These are phyloP conservation scores for Xylariaceae sp. DNA, from an alignment of 2,329 filamentous ascomycete genomes.

Conservation along the genomic window DNA sequence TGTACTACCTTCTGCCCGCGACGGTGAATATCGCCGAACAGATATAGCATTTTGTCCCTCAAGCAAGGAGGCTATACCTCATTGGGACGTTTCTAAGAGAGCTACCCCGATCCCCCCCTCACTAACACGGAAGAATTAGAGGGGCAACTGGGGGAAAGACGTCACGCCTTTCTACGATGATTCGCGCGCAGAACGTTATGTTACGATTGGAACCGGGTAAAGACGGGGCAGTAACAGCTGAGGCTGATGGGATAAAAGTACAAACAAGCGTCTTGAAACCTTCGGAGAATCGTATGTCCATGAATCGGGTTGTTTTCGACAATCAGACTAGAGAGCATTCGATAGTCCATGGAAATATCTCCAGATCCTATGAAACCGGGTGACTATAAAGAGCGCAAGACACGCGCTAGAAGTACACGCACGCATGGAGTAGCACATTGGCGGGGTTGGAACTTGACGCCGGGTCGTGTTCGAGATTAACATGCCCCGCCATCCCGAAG, in stretches of 20 bases:
- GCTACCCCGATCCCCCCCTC: constrained; percentile 17
- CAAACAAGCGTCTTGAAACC: neutral
- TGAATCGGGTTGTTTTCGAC: constrained; percentile 10
- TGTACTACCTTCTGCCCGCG: too few relatives aligned
- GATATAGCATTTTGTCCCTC: too few relatives aligned
- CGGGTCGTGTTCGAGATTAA: too few relatives aligned
- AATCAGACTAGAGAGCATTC: too few relatives aligned
- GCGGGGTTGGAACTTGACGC: too few relatives aligned
- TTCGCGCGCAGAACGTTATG: neutral
- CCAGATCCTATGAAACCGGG: too few relatives aligned
- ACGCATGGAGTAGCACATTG: too few relatives aligned
- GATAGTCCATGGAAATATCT: too few relatives aligned
- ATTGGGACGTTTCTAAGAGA: constrained; percentile 2
- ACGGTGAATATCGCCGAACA: too few relatives aligned
- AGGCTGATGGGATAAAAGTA: neutral
- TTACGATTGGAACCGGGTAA: constrained; percentile 9
- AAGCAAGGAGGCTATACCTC: constrained; percentile 1
- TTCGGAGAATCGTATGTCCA: constrained; percentile 18
- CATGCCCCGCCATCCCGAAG: too few relatives aligned
- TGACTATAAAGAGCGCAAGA: too few relatives aligned
- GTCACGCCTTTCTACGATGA: neutral
- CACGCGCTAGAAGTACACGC: too few relatives aligned
- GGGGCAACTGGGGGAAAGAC: constrained; percentile 28
- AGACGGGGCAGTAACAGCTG: neutral
- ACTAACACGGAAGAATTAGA: constrained; percentile 37